phyloP scores from a whole-genome alignment of 495 filamentous ascomycete species.

The Gamarada debralockiae region DNA sequence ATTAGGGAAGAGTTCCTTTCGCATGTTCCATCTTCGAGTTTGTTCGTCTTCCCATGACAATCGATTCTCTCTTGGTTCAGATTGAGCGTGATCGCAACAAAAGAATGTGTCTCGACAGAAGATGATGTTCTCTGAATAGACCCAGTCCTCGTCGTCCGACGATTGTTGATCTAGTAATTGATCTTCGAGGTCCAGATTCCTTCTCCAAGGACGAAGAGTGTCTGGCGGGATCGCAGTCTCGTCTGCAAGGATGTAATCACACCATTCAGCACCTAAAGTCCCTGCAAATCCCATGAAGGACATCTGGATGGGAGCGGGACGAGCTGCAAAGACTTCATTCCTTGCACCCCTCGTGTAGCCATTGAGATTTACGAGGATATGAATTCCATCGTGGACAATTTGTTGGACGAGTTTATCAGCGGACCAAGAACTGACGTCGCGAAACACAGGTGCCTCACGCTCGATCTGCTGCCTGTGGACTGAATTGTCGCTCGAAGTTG shows the following conservation, averaged over 20 bases:
- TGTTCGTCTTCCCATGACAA: slow-evolving; percentile 86
- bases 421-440: slow-evolving; percentile 84
- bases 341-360: slow-evolving; percentile 96
- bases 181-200: slow-evolving; percentile 70
- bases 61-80: slow-evolving; percentile 54
- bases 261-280: slow-evolving; percentile 96
- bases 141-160: slow-evolving; percentile 67
- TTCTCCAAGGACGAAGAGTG: slow-evolving; percentile 74
- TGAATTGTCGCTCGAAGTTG: slow-evolving; percentile 87
- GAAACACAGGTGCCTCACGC: slow-evolving; percentile 86
- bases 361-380: slow-evolving; percentile 96
- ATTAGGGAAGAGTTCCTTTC: slow-evolving; percentile 87
- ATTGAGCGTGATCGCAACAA: slow-evolving; percentile 96
- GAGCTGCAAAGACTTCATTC: slow-evolving; percentile 95
- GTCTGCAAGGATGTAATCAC: slow-evolving; percentile 94
- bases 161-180: slow-evolving; percentile 65
- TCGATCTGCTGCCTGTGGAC: slow-evolving; percentile 93
- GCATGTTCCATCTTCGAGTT: slow-evolving; percentile 82
- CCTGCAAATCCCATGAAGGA: slow-evolving; percentile 99
- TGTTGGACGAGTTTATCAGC: slow-evolving; percentile 82
- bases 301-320: slow-evolving; percentile 96
- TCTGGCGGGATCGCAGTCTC: slow-evolving; percentile 77
- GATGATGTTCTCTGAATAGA: slow-evolving; percentile 96
- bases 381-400: slow-evolving; percentile 89
- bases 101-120: slow-evolving; percentile 97